phyloP scores from a whole-genome alignment of 352 stramenopile genomes.

The Phytophthora hybrid region DNA sequence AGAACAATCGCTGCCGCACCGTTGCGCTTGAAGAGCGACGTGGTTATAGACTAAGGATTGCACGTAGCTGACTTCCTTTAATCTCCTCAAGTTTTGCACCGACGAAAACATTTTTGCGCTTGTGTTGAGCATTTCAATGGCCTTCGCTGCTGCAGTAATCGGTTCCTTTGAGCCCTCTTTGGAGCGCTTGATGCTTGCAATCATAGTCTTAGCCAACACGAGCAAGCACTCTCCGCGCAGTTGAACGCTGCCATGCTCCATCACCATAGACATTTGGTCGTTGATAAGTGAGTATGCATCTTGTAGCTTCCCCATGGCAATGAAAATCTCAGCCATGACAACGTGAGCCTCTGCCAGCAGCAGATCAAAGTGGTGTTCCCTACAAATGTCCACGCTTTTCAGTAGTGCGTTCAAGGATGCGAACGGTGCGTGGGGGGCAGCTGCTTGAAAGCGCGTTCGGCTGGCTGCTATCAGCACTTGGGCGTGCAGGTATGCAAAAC shows the following conservation, averaged over 20 bases:
- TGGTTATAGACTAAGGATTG: slow-evolving; percentile 55
- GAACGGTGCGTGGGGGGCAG: slow-evolving; percentile 56
- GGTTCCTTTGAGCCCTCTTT: slow-evolving; percentile 28
- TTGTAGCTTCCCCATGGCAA: slow-evolving; percentile 62
- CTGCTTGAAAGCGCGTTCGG: slow-evolving; percentile 46
- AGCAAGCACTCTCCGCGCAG: slow-evolving; percentile 66
- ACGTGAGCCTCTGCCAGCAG: slow-evolving; percentile 68
- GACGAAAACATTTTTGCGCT: slow-evolving; percentile 45
- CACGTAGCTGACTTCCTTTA: slow-evolving; percentile 57
- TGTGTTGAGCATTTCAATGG: slow-evolving; percentile 37
- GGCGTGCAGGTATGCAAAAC: slow-evolving; percentile 55
- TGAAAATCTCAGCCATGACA: slow-evolving; percentile 67
- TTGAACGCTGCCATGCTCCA: slow-evolving; percentile 67
- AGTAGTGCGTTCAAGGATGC: slow-evolving; percentile 54
- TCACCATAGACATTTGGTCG: slow-evolving; percentile 71
- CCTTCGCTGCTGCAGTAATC: slow-evolving; percentile 13
- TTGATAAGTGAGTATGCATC: slow-evolving; percentile 59
- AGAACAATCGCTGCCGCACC: slow-evolving; percentile 16
- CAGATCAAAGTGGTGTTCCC: slow-evolving; percentile 62
- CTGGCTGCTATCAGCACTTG: slow-evolving; percentile 61
- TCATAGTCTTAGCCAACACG: slow-evolving; percentile 59
- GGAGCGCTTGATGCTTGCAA: slow-evolving; percentile 44
- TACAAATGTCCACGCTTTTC: slow-evolving; percentile 57
- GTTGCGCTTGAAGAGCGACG: slow-evolving; percentile 31
- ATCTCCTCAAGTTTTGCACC: slow-evolving; percentile 43